phyloP scores from a whole-genome alignment of 768 basidiomycete genomes.

The Lactifluus subvellereus region DNA sequence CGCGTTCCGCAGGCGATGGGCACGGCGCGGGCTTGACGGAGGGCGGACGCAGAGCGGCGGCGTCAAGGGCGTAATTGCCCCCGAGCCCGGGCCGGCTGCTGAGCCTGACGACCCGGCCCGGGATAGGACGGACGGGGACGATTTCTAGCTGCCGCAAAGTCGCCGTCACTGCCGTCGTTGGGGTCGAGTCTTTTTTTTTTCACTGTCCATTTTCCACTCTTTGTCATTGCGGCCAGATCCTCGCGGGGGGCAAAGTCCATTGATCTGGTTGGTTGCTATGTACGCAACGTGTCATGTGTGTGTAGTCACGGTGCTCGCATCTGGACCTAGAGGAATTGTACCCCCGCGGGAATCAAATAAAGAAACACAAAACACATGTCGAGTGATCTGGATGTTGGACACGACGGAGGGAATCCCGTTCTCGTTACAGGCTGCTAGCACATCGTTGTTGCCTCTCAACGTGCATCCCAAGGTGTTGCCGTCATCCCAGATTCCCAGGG shows the following conservation, averaged over 20 bases:
- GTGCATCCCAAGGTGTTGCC: no score
- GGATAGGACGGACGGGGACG: conserved; percentile 23
- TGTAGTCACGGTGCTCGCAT: not conserved
- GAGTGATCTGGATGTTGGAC: no score
- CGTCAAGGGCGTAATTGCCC: conserved; percentile 60
- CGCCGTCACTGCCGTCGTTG: not conserved
- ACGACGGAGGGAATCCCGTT: no score
- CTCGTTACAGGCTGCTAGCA: no score
- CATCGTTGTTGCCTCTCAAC: no score
- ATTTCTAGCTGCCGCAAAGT: not conserved
- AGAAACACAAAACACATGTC: not conserved
- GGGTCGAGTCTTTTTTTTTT: not conserved
- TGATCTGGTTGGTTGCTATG: conserved; percentile 1
- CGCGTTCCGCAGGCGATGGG: conserved; percentile 58
- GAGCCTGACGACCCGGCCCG: conserved; percentile 28
- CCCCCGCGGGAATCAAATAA: not conserved
- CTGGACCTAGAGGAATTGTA: conserved; percentile 14
- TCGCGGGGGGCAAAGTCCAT: not conserved
- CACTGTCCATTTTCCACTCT: not conserved
- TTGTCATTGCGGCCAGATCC: not conserved
- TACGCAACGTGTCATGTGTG: conserved; percentile 1
- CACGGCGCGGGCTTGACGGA: conserved; percentile 68
- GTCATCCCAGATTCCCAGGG: no score
- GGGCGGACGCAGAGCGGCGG: conserved; percentile 83
- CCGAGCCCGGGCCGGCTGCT: not conserved